Percentiles rank a stretch among this genome's conserved stretches.
Conservation (phyloP, 106 monocot species). For the Dactylorhiza incarnata region DNA sequence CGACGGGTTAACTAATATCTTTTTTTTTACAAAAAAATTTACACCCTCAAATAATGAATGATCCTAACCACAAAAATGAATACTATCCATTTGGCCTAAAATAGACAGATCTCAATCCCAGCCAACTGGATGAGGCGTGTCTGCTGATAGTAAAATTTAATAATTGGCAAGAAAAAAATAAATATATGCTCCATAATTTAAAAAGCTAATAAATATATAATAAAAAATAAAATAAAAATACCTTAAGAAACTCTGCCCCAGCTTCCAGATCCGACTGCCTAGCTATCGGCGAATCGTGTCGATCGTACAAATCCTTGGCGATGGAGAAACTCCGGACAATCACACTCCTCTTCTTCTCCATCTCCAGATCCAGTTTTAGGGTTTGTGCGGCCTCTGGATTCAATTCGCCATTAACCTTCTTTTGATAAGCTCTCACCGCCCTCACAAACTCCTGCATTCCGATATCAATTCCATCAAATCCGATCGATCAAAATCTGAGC, state of each 20-base stretch:
- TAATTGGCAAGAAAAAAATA: no score
- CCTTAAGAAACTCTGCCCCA: conserved; percentile 75
- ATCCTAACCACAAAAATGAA: no score
- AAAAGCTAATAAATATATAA: no score
- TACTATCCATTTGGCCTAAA: no score
- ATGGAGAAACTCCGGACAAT: conserved; percentile 59
- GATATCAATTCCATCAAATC: background rate
- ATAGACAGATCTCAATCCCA: no score
- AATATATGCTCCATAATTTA: no score
- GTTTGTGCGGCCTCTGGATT: background rate
- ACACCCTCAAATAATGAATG: no score
- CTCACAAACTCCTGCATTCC: conserved; percentile 64
- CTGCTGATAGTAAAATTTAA: no score
- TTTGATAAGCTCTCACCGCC: conserved; percentile 76
- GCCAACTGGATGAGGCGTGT: no score
- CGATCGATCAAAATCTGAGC: background rate
- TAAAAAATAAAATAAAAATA: conserved; percentile 4
- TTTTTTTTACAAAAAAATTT: no score
- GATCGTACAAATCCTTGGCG: conserved; percentile 52
- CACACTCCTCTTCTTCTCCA: conserved; percentile 76
- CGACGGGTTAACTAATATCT: no score
- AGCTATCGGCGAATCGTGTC: conserved; percentile 6
- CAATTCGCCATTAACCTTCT: conserved; percentile 38
- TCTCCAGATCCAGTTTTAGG: conserved; percentile 29
- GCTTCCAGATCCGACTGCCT: conserved; percentile 43